Percentiles rank a stretch among this genome's conserved stretches.
Conservation (phyloP, 2,329 filamentous ascomycete genomes). For the Verticillium nubilum region DNA sequence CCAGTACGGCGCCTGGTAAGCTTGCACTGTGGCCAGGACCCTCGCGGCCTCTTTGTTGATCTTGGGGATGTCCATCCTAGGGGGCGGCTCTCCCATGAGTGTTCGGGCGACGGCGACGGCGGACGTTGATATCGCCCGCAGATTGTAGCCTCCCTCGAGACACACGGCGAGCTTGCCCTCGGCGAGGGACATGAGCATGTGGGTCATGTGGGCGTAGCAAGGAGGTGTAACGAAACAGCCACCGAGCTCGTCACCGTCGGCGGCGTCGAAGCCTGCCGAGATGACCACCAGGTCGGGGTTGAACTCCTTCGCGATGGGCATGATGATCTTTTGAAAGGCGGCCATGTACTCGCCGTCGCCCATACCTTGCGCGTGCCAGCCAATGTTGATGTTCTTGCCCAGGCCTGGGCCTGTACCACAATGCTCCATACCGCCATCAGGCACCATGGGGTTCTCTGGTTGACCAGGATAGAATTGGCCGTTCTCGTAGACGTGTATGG, state of each 20-base stretch:
- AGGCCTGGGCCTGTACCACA: conserved; percentile 49
- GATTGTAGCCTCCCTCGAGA: conserved; percentile 92
- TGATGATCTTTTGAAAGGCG: conserved; percentile 91
- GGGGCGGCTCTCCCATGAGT: conserved; percentile 90
- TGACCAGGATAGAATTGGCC: conserved; percentile 80
- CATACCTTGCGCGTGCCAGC: conserved; percentile 71
- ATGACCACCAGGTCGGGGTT: conserved; percentile 92
- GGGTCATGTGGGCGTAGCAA: conserved; percentile 97
- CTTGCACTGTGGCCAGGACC: conserved; percentile 53
- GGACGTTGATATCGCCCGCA: conserved; percentile 86
- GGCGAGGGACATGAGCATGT: conserved; percentile 96
- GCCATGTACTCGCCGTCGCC: conserved; percentile 95
- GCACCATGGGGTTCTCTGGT: conserved; percentile 49
- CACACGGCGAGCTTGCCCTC: conserved; percentile 87
- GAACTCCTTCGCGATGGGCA: conserved; percentile 94
- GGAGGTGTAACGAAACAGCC: conserved; percentile 86
- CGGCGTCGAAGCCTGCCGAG: conserved; percentile 93
- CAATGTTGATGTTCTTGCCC: conserved; percentile 62
- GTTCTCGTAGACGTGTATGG: conserved; percentile 80
- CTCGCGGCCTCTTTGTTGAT: conserved; percentile 53
- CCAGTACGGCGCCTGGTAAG: conserved; percentile 70
- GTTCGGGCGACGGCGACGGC: conserved; percentile 87
- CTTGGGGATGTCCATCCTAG: conserved; percentile 49
- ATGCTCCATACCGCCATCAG: conserved; percentile 57
- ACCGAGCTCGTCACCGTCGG: conserved; percentile 86